phyloP scores from a whole-genome alignment of 768 basidiomycete species.

The Tricholomella constricta region DNA sequence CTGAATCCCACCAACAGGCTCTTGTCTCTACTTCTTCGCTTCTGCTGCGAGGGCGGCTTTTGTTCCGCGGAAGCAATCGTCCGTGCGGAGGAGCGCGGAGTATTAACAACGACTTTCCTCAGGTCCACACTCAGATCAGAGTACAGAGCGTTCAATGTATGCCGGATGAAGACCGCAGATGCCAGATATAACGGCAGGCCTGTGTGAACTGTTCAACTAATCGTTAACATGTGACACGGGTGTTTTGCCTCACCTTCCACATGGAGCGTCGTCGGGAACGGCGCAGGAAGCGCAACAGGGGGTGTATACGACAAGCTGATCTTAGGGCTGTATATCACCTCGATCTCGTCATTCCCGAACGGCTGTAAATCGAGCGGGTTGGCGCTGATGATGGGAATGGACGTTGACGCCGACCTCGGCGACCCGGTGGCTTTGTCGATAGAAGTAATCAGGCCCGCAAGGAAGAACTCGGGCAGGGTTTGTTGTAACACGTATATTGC shows the following conservation, averaged over 20 bases:
- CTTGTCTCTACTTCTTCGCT: constrained; percentile 51
- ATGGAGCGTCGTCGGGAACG: constrained; percentile 68
- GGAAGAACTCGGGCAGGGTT: constrained; percentile 75
- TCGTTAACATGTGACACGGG: constrained; percentile 8
- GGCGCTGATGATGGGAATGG: constrained; percentile 28
- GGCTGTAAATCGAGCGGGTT: constrained; percentile 29
- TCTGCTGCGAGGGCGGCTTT: not conserved
- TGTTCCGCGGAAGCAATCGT: not conserved
- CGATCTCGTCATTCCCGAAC: constrained; percentile 35
- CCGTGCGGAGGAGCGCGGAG: constrained; percentile 21
- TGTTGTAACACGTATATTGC: constrained; percentile 67
- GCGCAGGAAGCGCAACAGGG: constrained; percentile 62
- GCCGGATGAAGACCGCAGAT: constrained; percentile 68
- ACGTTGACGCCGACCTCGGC: constrained; percentile 29
- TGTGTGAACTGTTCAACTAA: constrained; percentile 23
- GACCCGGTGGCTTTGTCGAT: constrained; percentile 48
- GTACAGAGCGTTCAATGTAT: constrained; percentile 76
- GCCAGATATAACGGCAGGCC: constrained; percentile 74
- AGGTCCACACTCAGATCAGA: constrained; percentile 62
- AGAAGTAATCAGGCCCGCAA: constrained; percentile 60
- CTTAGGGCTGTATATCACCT: constrained; percentile 62
- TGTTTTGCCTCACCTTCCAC: constrained; percentile 64
- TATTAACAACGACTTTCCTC: constrained; percentile 46
- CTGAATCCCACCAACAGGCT: constrained; percentile 53
- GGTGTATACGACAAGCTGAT: constrained; percentile 70